phyloP scores from a whole-genome alignment of 805 yeast genomes.

The Hanseniaspora meyeri region DNA sequence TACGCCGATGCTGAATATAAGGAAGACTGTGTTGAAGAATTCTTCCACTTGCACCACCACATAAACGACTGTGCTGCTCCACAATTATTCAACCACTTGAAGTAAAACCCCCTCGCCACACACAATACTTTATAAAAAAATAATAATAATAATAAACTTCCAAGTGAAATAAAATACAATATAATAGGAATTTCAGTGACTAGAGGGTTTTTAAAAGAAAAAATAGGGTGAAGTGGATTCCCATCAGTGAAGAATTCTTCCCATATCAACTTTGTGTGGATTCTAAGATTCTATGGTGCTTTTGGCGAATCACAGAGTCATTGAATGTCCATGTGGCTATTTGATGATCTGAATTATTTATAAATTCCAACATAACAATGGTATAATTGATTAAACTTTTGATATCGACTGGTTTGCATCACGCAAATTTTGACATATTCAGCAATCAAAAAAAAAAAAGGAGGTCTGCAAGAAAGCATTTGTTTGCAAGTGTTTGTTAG shows the following conservation, averaged over 20 bases:
- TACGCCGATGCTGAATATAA: conserved; percentile 71
- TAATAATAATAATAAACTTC: background rate
- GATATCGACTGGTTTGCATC: background rate
- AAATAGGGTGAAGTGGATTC: too few relatives aligned
- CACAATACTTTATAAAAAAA: background rate
- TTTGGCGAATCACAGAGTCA: too few relatives aligned
- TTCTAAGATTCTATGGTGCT: too few relatives aligned
- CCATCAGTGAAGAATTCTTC: too few relatives aligned
- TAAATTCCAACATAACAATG: background rate
- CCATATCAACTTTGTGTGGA: too few relatives aligned
- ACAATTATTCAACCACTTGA: conserved; percentile 73
- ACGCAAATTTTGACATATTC: background rate
- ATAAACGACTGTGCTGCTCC: conserved; percentile 85
- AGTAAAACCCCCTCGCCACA: conserved; percentile 33
- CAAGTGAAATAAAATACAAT: background rate
- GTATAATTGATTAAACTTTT: background rate
- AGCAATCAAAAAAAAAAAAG: background rate
- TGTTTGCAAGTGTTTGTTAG: background rate
- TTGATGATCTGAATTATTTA: background rate
- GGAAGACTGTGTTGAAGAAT: conserved; percentile 97
- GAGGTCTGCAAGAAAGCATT: background rate
- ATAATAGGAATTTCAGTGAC: background rate
- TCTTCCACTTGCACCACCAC: conserved; percentile 92
- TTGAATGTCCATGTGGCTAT: too few relatives aligned
- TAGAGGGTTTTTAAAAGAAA: background rate